Conservation (phyloP, 108 stramenopile species). For the Epithemia pelagica region DNA sequence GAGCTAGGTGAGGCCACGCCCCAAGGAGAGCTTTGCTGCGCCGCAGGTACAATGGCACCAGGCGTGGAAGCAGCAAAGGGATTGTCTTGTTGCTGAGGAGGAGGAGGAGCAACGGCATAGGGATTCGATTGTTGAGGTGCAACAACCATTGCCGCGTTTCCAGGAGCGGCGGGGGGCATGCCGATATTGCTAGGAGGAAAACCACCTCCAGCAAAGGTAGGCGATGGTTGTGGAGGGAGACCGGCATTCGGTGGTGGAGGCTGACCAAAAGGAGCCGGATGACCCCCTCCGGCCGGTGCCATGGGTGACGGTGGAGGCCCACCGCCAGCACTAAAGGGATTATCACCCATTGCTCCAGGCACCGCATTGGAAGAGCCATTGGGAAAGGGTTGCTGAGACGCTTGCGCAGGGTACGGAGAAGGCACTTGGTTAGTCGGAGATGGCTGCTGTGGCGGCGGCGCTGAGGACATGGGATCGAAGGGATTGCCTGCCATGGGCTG, state of each 20-base stretch:
- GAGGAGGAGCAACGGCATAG: conserved; percentile 17
- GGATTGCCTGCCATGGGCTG: conserved; percentile 16
- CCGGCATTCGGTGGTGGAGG: conserved; percentile 13
- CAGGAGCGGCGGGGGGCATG: background rate
- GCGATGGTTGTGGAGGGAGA: background rate
- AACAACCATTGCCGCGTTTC: conserved; percentile 17
- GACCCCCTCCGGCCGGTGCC: background rate
- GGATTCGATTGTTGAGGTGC: conserved; percentile 35
- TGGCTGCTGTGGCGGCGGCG: conserved; percentile 22
- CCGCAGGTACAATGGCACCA: conserved; percentile 9
- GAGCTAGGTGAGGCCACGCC: background rate
- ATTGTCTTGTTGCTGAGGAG: background rate
- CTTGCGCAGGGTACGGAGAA: background rate
- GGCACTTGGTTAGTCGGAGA: conserved; percentile 6
- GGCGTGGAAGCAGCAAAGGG: background rate
- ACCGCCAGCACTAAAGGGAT: conserved; percentile 11
- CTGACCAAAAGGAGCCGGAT: conserved; percentile 7
- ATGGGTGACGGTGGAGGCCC: conserved; percentile 25
- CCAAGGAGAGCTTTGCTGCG: conserved; percentile 3
- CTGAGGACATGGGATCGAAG: conserved; percentile 23
- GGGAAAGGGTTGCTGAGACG: conserved; percentile 3
- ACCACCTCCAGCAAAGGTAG: background rate
- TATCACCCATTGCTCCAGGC: background rate
- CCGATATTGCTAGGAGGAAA: background rate
- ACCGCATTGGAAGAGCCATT: conserved; percentile 7